Conservation (phyloP, 1,284 basidiomycete species). For the Fistulina hepatica region DNA sequence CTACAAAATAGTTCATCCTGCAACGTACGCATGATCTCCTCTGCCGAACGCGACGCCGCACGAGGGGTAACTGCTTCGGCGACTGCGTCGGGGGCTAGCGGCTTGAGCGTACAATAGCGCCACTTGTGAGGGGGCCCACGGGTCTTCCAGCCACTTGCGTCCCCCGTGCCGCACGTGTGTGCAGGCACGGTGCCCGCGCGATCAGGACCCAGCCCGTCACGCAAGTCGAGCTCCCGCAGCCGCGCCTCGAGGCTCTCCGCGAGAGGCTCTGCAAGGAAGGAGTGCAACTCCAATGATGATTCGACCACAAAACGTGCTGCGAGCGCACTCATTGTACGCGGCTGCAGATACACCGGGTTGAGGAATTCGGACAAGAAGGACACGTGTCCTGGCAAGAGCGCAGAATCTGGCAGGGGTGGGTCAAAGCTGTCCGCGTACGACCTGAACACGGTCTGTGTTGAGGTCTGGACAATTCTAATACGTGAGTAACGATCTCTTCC, state of each 20-base stretch:
- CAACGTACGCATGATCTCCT: slow-evolving; percentile 51
- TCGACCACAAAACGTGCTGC: slow-evolving; percentile 79
- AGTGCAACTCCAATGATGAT: slow-evolving; percentile 84
- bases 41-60: slow-evolving; percentile 39
- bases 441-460: slow-evolving; percentile 49
- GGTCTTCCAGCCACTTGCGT: slow-evolving; percentile 53
- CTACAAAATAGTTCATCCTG: slow-evolving; percentile 74
- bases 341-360: slow-evolving; percentile 84
- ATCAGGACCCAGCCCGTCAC: slow-evolving; percentile 52
- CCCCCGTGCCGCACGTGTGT: slow-evolving; percentile 42
- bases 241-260: slow-evolving; percentile 58
- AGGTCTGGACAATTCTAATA: slow-evolving; percentile 30
- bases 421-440: slow-evolving; percentile 40
- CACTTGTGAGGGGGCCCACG: slow-evolving; percentile 91
- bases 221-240: slow-evolving; percentile 52
- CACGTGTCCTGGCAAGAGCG: slow-evolving; percentile 50
- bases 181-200: slow-evolving; percentile 47
- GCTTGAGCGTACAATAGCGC: slow-evolving; percentile 69
- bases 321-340: slow-evolving; percentile 72
- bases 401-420: slow-evolving; percentile 37
- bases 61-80: slow-evolving; percentile 36
- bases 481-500: neutral
- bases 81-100: slow-evolving; percentile 23
- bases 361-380: slow-evolving; percentile 74
- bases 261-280: slow-evolving; percentile 66